Percentiles rank a stretch among this genome's conserved stretches.
Evolutionary conservation across 2,329 filamentous ascomycete genomes (phyloP).

Genomic region (Ophiostoma tasmaniense): DNA sequence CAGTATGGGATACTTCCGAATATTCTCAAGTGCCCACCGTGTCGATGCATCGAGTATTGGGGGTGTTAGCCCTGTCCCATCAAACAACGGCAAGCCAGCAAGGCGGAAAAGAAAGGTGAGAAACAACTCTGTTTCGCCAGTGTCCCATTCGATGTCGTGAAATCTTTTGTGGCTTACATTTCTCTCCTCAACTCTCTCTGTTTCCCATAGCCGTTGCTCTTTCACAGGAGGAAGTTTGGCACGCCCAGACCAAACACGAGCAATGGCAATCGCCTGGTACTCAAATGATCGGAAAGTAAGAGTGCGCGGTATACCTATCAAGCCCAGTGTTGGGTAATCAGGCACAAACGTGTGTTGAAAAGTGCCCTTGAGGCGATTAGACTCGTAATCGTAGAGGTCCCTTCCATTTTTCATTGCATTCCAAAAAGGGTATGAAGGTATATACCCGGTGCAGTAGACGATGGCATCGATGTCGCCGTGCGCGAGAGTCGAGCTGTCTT

Average conservation of each 20-base stretch:
- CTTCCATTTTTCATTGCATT: conserved; percentile 38
- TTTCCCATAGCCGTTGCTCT: conserved; percentile 41
- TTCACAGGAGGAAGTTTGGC: conserved; percentile 31
- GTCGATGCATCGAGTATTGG: conserved; percentile 36
- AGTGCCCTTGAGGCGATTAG: conserved; percentile 34
- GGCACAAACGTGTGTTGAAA: conserved; percentile 47
- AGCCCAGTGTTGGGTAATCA: conserved; percentile 38
- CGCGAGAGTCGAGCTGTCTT: conserved; percentile 51
- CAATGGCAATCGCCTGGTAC: conserved; percentile 32
- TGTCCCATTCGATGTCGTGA: conserved; percentile 46
- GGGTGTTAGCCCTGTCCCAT: conserved; percentile 39
- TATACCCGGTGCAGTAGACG: conserved; percentile 82
- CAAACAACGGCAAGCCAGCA: conserved; percentile 40
- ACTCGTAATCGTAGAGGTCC: conserved; percentile 41
- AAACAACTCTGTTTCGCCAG: conserved; percentile 42
- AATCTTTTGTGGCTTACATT: conserved; percentile 34
- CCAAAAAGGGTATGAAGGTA: conserved; percentile 76
- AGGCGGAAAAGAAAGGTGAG: conserved; percentile 38
- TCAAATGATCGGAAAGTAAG: conserved; percentile 33
- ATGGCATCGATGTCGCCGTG: conserved; percentile 58
- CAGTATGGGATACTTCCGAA: conserved; percentile 38
- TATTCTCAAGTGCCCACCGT: conserved; percentile 40
- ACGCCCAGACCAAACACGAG: conserved; percentile 32
- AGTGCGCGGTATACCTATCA: conserved; percentile 44
- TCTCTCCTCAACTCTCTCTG: conserved; percentile 28